phyloP scores from a whole-genome alignment of 2,329 filamentous ascomycete species.

The Fusarium chlamydosporum region DNA sequence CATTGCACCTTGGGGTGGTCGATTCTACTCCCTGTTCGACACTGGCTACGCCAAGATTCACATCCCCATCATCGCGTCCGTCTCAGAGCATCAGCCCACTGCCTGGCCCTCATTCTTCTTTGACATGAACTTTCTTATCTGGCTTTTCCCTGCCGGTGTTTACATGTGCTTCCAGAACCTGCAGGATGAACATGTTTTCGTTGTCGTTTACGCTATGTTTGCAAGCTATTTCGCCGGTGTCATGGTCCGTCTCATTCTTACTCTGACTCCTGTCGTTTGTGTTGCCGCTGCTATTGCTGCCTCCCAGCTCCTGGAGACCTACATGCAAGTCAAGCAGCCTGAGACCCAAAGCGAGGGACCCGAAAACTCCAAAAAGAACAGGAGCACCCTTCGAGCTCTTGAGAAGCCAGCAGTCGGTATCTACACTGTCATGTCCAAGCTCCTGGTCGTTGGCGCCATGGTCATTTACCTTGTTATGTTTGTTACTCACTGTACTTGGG shows the following conservation, averaged over 20 bases:
- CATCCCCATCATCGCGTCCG: slow-evolving; percentile 99
- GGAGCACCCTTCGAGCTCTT: slow-evolving; percentile 74
- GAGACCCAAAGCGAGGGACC: slow-evolving; percentile 58
- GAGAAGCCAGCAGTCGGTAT: slow-evolving; percentile 84
- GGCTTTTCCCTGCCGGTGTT: slow-evolving; percentile 98
- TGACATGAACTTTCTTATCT: slow-evolving; percentile 97
- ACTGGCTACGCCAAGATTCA: slow-evolving; percentile 99
- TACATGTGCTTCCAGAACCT: slow-evolving; percentile 98
- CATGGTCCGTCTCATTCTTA: slow-evolving; percentile 99
- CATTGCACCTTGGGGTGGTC: slow-evolving; percentile 97
- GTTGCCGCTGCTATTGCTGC: slow-evolving; percentile 91
- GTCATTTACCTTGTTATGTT: slow-evolving; percentile 90
- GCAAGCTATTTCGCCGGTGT: slow-evolving; percentile 98
- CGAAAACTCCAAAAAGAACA: slow-evolving; percentile 71
- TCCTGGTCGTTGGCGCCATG: slow-evolving; percentile 78
- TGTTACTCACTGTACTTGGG: slow-evolving; percentile 98
- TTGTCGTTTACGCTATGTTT: slow-evolving; percentile 96
- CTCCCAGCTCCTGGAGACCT: slow-evolving; percentile 90
- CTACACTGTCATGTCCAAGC: slow-evolving; percentile 84
- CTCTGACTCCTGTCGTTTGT: slow-evolving; percentile 94
- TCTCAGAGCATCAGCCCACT: slow-evolving; percentile 98
- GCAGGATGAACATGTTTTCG: slow-evolving; percentile 95
- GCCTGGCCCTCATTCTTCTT: slow-evolving; percentile 99
- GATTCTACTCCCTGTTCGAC: slow-evolving; percentile 99
- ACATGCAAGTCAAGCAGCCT: slow-evolving; percentile 77